These are phyloP conservation scores for Verticillium albo-atrum DNA, from an alignment of 2,329 filamentous ascomycete species.

Conservation along the genomic window DNA sequence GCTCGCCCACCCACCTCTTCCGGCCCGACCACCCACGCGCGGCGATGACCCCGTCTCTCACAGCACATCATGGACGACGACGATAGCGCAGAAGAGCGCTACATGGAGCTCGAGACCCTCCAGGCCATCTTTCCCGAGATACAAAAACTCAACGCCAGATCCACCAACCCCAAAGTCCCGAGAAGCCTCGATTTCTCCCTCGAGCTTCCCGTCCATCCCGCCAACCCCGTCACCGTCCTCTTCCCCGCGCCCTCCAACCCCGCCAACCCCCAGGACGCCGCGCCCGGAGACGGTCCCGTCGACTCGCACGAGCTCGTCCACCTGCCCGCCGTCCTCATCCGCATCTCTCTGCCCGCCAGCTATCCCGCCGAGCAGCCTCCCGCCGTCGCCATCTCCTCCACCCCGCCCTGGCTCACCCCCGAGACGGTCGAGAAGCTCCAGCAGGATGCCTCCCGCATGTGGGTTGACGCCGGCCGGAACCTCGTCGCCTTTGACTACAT, in stretches of 20 bases:
- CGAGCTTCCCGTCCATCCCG: constrained; percentile 53
- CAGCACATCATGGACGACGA: constrained; percentile 30
- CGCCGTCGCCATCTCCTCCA: constrained; percentile 43
- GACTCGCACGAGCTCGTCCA: constrained; percentile 51
- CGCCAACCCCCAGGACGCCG: constrained; percentile 8
- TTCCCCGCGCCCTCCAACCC: constrained; percentile 43
- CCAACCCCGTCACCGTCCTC: constrained; percentile 49
- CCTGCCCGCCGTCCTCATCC: constrained; percentile 52
- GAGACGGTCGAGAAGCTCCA: constrained; percentile 45
- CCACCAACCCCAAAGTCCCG: constrained; percentile 28
- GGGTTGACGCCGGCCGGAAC: constrained; percentile 58
- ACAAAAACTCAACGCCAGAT: constrained; percentile 33
- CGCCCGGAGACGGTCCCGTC: constrained; percentile 10
- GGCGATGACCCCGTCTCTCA: neutral
- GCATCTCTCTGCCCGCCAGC: constrained; percentile 48
- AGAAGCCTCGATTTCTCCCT: constrained; percentile 37
- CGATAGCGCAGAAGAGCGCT: constrained; percentile 45
- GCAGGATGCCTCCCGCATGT: constrained; percentile 45
- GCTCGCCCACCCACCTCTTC: neutral
- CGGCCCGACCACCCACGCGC: neutral
- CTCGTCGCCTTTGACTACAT: constrained; percentile 60
- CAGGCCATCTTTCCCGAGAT: constrained; percentile 66
- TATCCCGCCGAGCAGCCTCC: constrained; percentile 55
- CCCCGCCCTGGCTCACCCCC: constrained; percentile 52
- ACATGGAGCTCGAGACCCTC: constrained; percentile 56